A percentile compares a stretch with the other conserved stretches of the same genome.
These are phyloP conservation scores for Boletus pseudo-olivaceus DNA, from an alignment of 768 basidiomycete genomes.

Conservation along the genomic window DNA sequence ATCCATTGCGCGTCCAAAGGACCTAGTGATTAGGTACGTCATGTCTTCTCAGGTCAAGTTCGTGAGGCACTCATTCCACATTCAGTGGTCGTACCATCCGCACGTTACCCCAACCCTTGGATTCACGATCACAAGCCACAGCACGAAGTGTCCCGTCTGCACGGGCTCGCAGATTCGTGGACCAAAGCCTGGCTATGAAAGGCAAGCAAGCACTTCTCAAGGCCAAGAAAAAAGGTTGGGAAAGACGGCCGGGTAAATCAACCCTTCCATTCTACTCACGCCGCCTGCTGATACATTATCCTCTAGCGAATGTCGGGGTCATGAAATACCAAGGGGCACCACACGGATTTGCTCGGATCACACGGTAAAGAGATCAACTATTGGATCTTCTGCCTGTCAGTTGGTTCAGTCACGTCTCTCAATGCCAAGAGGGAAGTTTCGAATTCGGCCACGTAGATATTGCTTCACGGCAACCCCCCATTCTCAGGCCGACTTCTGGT, in stretches of 20 bases:
- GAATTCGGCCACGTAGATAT: neutral
- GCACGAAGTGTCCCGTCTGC: conserved; percentile 46
- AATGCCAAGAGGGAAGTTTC: neutral
- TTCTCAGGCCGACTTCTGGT: conserved; percentile 14
- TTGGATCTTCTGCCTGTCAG: neutral
- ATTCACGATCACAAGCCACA: conserved; percentile 32
- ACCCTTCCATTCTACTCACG: neutral
- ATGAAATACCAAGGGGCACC: conserved; percentile 53
- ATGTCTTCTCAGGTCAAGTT: neutral
- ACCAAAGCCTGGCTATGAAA: conserved; percentile 48
- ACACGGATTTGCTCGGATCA: conserved; percentile 38
- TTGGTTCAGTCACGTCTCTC: neutral
- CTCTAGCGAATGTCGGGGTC: conserved; percentile 52
- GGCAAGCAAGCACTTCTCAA: conserved; percentile 29
- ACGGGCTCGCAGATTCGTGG: conserved; percentile 49
- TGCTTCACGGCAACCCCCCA: neutral
- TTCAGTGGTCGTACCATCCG: conserved; percentile 53
- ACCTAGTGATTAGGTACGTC: conserved; percentile 52
- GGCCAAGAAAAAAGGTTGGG: conserved; percentile 49
- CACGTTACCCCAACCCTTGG: conserved; percentile 35
- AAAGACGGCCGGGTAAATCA: conserved; percentile 54
- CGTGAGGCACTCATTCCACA: conserved; percentile 2
- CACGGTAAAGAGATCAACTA: neutral
- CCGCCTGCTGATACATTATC: neutral
- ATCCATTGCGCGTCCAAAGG: conserved; percentile 39